Conservation (phyloP, 305 asterid genomes). For the Euphrasia arctica region DNA sequence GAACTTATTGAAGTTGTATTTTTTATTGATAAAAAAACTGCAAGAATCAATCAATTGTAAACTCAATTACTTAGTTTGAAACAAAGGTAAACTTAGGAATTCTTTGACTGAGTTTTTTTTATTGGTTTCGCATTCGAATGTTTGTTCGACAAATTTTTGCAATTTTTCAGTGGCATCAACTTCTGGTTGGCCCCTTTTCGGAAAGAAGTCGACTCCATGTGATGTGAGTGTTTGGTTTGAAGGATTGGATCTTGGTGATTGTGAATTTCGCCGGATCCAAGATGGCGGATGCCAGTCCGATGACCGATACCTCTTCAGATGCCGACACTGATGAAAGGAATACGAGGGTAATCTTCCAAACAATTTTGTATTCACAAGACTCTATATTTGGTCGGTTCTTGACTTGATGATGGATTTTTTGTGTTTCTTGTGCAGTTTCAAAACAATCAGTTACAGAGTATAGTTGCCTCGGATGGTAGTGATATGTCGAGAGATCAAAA, state of each 20-base stretch:
- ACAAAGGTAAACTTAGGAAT: background rate
- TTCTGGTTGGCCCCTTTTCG: conserved; percentile 3
- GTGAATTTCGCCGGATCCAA: conserved; percentile 28
- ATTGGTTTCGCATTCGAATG: background rate
- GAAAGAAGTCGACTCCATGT: conserved; percentile 24
- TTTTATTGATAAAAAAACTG: conserved; percentile 10
- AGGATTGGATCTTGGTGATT: conserved; percentile 29
- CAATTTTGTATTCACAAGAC: background rate
- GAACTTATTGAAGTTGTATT: background rate
- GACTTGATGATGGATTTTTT: conserved; percentile 22
- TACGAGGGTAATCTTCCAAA: conserved; percentile 52
- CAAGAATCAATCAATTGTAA: background rate
- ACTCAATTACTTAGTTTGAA: background rate
- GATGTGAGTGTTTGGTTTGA: conserved; percentile 29
- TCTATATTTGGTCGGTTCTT: conserved; percentile 10
- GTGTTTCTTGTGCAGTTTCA: conserved; percentile 51
- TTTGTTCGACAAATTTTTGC: background rate
- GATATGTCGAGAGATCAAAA: conserved; percentile 96
- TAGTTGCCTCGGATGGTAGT: conserved; percentile 76
- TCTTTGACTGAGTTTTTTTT: background rate
- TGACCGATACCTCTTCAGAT: conserved; percentile 85
- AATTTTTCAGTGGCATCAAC: conserved; percentile 19
- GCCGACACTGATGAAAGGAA: conserved; percentile 87
- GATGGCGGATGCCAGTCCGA: conserved; percentile 81
- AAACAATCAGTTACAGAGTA: conserved; percentile 44